Evolutionary conservation across 169 alveolate species (phyloP).

Genomic region (Eimeria sp.): DNA sequence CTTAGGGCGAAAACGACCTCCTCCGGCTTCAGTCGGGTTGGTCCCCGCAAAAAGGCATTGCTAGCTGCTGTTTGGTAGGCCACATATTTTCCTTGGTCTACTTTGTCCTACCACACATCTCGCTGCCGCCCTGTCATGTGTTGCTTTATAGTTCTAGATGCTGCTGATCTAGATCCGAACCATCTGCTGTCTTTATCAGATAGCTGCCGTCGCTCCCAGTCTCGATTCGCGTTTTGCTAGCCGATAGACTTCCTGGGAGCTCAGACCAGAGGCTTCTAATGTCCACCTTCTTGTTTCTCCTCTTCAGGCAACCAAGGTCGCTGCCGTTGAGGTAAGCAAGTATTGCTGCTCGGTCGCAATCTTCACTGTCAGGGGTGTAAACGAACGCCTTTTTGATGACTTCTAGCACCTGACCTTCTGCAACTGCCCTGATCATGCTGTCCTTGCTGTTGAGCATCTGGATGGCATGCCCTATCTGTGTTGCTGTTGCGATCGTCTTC

Average conservation of each 20-base stretch:
- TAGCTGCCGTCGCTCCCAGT: background rate
- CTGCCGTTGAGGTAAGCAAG: background rate
- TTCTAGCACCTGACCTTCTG: constrained; percentile 16
- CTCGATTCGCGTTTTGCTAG: background rate
- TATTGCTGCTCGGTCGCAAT: constrained; percentile 3
- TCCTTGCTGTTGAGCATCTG: constrained; percentile 23
- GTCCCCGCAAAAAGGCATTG: background rate
- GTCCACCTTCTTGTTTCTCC: background rate
- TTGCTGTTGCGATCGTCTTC: constrained; percentile 19
- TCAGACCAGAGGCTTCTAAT: background rate
- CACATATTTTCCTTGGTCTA: background rate
- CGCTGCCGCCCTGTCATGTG: background rate
- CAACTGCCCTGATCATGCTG: constrained; percentile 16
- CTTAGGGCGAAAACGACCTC: background rate
- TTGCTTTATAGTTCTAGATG: background rate
- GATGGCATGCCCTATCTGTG: constrained; percentile 2
- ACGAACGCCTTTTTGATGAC: constrained; percentile 1
- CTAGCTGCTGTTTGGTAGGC: background rate
- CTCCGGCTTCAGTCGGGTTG: background rate
- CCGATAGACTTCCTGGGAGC: background rate
- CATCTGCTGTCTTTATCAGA: background rate
- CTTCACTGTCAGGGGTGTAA: constrained; percentile 18
- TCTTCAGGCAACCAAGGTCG: background rate
- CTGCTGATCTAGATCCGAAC: background rate
- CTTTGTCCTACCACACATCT: background rate